These are phyloP conservation scores for Exophiala mesophila DNA, from an alignment of 2,329 filamentous ascomycete species.

Conservation along the genomic window DNA sequence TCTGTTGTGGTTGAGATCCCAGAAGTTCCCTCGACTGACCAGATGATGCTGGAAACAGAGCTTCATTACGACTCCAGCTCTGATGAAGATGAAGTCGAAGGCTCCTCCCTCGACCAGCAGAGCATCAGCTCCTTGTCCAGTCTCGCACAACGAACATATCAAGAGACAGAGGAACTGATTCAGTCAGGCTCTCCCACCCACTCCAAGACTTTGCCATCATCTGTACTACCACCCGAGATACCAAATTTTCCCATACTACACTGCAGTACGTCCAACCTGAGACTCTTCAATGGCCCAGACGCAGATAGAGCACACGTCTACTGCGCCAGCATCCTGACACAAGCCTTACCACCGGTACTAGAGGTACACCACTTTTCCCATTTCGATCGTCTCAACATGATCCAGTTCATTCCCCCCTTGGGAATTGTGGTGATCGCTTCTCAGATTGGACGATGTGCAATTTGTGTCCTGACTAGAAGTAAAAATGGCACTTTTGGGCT, in stretches of 20 bases:
- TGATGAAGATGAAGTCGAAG: constrained; percentile 2
- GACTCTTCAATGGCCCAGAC: constrained; percentile 22
- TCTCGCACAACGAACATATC: constrained; percentile 5
- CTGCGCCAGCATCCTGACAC: constrained; percentile 25
- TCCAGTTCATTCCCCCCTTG: constrained; percentile 54
- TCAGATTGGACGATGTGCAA: constrained; percentile 52
- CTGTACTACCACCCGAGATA: not conserved
- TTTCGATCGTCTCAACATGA: constrained; percentile 50
- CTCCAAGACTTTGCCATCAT: not conserved
- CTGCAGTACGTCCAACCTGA: constrained; percentile 21
- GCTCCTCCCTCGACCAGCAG: constrained; percentile 4
- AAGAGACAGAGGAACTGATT: constrained; percentile 6
- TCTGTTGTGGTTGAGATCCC: not conserved
- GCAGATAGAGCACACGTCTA: constrained; percentile 23
- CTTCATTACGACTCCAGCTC: not conserved
- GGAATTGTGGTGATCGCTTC: constrained; percentile 55
- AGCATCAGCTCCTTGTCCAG: constrained; percentile 9
- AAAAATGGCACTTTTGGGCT: constrained; percentile 40
- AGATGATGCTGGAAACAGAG: not conserved
- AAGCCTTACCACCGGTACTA: constrained; percentile 18
- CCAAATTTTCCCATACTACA: constrained; percentile 25
- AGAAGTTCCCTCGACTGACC: not conserved
- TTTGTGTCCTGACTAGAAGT: constrained; percentile 49
- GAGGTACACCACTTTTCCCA: constrained; percentile 11
- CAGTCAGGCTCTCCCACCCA: not conserved